Conservation (phyloP, 192 early-diverging fungal species). For the Chytriomyces confervae region DNA sequence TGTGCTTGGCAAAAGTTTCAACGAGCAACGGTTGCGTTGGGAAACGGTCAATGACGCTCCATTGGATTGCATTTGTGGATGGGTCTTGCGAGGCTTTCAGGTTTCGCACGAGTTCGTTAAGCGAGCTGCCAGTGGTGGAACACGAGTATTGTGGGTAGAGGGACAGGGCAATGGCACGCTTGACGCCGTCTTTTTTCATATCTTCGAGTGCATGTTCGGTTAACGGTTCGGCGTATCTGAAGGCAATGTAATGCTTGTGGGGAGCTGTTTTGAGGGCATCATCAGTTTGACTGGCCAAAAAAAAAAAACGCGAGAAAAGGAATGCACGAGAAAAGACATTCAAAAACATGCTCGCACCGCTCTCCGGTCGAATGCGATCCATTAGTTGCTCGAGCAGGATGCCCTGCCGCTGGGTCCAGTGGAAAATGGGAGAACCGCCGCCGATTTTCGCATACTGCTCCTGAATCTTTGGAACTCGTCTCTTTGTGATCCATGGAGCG, state of each 20-base stretch:
- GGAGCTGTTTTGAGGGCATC: slow-evolving; percentile 60
- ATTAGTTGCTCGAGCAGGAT: slow-evolving; percentile 75
- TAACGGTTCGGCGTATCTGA: slow-evolving; percentile 86
- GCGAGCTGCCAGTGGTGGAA: slow-evolving; percentile 88
- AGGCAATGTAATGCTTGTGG: slow-evolving; percentile 90
- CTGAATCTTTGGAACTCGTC: slow-evolving; percentile 83
- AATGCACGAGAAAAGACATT: not conserved
- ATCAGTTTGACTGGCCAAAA: not conserved
- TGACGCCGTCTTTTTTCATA: slow-evolving; percentile 83
- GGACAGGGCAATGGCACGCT: slow-evolving; percentile 86
- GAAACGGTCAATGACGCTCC: slow-evolving; percentile 98
- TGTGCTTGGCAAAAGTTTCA: slow-evolving; percentile 80
- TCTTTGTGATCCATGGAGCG: slow-evolving; percentile 78
- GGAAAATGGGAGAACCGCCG: slow-evolving; percentile 90
- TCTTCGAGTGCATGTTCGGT: slow-evolving; percentile 73
- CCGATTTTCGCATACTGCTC: slow-evolving; percentile 93
- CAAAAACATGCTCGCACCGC: slow-evolving; percentile 55
- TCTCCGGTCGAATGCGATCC: slow-evolving; percentile 74
- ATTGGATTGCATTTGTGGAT: slow-evolving; percentile 65
- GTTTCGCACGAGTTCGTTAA: slow-evolving; percentile 84
- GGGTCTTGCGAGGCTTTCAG: slow-evolving; percentile 65
- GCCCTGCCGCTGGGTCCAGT: slow-evolving; percentile 90
- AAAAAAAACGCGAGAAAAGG: not conserved
- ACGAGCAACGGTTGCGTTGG: slow-evolving; percentile 85
- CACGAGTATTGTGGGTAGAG: slow-evolving; percentile 98